A percentile compares a stretch with the other conserved stretches of the same genome.
These are phyloP conservation scores for Solanum commersonii DNA, from an alignment of 257 asterid species.

Conservation along the genomic window DNA sequence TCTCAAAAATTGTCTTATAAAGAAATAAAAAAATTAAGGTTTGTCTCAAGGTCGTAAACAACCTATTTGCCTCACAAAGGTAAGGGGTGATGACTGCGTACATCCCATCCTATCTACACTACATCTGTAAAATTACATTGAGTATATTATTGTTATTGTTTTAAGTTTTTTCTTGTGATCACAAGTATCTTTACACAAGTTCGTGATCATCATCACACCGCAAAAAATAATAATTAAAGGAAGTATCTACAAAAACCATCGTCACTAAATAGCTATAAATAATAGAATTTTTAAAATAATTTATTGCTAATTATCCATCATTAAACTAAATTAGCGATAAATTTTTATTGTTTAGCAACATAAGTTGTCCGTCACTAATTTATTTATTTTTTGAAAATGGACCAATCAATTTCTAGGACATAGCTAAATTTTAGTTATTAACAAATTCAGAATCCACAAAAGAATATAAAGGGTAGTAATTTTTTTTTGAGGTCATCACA, in stretches of 20 bases:
- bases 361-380: neutral
- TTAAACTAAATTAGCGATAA: neutral
- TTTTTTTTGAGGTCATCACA: neutral
- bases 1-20: neutral
- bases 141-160: neutral
- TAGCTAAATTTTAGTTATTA: neutral
- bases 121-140: neutral
- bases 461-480: neutral
- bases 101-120: rapidly evolving
- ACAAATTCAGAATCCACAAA: neutral
- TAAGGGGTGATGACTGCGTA: neutral
- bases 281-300: neutral
- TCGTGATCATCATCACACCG: neutral
- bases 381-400: neutral
- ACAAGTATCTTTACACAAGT: neutral
- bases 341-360: neutral
- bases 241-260: neutral
- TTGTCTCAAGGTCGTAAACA: neutral
- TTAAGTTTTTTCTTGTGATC: neutral
- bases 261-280: neutral
- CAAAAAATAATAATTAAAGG: neutral
- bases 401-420: neutral
- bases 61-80: rapidly evolving
- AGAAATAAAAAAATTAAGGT: neutral
- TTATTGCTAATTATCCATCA: neutral